Conservation (phyloP, 1,284 basidiomycete species). For the Rhizoctonia solani region DNA sequence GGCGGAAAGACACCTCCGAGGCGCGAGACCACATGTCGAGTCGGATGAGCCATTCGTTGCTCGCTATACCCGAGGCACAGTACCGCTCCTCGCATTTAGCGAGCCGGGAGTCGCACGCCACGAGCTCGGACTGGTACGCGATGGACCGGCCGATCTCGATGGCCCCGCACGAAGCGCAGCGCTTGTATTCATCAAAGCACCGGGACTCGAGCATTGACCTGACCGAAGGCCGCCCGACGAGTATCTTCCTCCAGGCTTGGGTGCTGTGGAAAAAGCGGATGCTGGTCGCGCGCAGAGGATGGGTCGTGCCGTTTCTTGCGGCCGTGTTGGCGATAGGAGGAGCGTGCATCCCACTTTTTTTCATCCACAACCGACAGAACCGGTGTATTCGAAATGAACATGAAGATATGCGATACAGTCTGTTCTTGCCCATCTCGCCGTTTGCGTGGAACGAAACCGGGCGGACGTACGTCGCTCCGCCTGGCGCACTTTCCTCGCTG, state of each 20-base stretch:
- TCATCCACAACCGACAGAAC: slow-evolving; percentile 53
- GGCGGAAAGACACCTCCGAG: not conserved
- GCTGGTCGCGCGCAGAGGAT: slow-evolving; percentile 66
- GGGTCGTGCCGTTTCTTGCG: slow-evolving; percentile 66
- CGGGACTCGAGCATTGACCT: slow-evolving; percentile 1
- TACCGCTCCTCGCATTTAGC: not conserved
- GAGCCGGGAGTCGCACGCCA: not conserved
- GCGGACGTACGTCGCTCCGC: slow-evolving; percentile 25
- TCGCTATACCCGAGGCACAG: slow-evolving; percentile 18
- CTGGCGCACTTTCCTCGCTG: not conserved
- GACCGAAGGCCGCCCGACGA: slow-evolving; percentile 24
- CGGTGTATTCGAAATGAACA: slow-evolving; percentile 15
- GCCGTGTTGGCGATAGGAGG: slow-evolving; percentile 66
- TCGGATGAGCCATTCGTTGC: slow-evolving; percentile 7
- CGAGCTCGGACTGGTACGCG: not conserved
- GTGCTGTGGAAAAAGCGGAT: slow-evolving; percentile 74
- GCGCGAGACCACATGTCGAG: not conserved
- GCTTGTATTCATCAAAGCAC: not conserved
- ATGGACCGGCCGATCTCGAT: slow-evolving; percentile 7
- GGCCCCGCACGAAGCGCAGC: not conserved
- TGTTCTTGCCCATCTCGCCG: slow-evolving; percentile 19
- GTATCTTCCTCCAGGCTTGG: slow-evolving; percentile 59
- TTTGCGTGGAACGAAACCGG: slow-evolving; percentile 27
- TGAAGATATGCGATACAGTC: slow-evolving; percentile 20
- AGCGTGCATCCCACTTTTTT: slow-evolving; percentile 66